phyloP scores from a whole-genome alignment of 495 filamentous ascomycete genomes.

The Penicillium alfredii region DNA sequence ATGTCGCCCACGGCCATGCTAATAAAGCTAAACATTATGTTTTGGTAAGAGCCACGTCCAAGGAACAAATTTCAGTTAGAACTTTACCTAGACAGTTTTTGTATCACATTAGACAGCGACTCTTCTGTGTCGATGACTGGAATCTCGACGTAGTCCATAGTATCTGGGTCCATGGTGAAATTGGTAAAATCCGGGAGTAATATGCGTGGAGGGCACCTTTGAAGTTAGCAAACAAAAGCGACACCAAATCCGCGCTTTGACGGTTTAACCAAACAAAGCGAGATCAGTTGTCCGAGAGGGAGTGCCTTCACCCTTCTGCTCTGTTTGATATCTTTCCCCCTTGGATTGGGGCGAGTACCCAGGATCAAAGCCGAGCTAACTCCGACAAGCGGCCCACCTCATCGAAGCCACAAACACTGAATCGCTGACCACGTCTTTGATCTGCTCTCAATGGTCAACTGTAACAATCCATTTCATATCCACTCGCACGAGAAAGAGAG shows the following conservation, averaged over 20 bases:
- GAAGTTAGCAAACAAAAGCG: too few species aligned
- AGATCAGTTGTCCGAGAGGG: too few species aligned
- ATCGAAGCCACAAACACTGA: background rate
- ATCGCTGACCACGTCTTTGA: background rate
- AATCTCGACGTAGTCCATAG: conserved; percentile 33
- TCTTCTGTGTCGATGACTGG: conserved; percentile 61
- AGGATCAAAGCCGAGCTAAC: conserved; percentile 7
- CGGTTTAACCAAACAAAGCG: too few species aligned
- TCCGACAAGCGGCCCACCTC: background rate
- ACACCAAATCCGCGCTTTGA: too few species aligned
- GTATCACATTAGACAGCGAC: conserved; percentile 58
- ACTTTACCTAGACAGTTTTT: conserved; percentile 59
- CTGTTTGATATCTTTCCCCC: too few species aligned
- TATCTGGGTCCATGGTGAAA: conserved; percentile 7
- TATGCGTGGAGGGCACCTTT: too few species aligned
- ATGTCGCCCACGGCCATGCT: conserved; percentile 59
- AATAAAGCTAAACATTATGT: conserved; percentile 11
- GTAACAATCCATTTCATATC: background rate
- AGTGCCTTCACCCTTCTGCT: too few species aligned
- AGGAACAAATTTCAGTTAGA: too few species aligned
- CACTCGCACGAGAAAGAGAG: too few species aligned
- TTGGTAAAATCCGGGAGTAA: too few species aligned
- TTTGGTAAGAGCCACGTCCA: background rate
- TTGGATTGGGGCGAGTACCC: too few species aligned
- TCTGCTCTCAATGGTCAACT: too few species aligned